Conservation (phyloP, 441 rosid genomes). For the Populus hybrid region DNA sequence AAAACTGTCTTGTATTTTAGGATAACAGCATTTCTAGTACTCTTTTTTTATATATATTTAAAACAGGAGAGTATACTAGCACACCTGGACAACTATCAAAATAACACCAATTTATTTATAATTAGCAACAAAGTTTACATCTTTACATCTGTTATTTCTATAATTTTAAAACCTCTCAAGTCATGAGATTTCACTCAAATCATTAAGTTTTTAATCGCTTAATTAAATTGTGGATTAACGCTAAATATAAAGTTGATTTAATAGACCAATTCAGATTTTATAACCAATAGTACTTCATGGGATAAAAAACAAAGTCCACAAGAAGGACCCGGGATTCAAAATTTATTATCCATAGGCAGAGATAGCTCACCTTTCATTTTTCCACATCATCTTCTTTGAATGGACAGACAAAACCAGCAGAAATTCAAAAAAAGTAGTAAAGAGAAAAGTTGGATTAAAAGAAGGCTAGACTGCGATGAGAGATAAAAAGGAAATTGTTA, state of each 20-base stretch:
- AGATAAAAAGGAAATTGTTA: constrained; percentile 23
- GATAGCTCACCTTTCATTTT: constrained; percentile 11
- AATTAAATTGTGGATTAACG: too few relatives aligned
- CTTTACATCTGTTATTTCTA: background rate
- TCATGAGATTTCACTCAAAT: too few relatives aligned
- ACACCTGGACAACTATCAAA: background rate
- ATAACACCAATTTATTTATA: too few relatives aligned
- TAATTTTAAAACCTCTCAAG: background rate
- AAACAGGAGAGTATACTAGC: background rate
- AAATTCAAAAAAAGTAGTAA: constrained; percentile 54
- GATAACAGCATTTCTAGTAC: background rate
- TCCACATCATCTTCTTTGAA: constrained; percentile 45
- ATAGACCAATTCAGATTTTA: too few relatives aligned
- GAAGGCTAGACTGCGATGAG: constrained; percentile 25
- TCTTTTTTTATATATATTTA: too few relatives aligned
- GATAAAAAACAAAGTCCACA: background rate
- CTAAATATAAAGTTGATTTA: too few relatives aligned
- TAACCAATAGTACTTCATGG: background rate
- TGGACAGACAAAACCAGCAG: constrained; percentile 51
- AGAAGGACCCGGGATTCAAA: constrained; percentile 28
- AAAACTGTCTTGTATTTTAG: background rate
- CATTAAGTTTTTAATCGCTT: too few relatives aligned
- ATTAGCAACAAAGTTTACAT: too few relatives aligned
- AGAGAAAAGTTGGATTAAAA: constrained; percentile 28
- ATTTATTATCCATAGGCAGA: constrained; percentile 3